phyloP scores from a whole-genome alignment of 2,329 filamentous ascomycete genomes.

The Juglanconis oblonga region DNA sequence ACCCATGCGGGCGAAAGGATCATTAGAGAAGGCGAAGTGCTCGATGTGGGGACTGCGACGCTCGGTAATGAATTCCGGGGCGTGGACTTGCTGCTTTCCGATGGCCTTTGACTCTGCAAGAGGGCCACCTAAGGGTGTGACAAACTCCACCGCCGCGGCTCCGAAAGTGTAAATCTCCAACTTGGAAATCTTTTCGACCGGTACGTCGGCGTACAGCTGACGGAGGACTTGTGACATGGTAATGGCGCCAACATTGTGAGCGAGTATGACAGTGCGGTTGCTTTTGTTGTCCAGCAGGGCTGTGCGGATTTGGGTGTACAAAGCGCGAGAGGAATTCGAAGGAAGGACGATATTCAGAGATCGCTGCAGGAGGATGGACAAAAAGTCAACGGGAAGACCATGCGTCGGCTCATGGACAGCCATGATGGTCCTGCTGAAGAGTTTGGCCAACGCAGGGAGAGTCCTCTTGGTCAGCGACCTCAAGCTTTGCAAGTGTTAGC shows the following conservation, averaged over 20 bases:
- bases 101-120: conserved; percentile 18
- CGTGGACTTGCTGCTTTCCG: conserved; percentile 14
- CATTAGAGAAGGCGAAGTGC: conserved; percentile 33
- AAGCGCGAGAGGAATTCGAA: conserved; percentile 25
- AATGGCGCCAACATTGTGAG: conserved; percentile 38
- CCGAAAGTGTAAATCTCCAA: conserved; percentile 45
- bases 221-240: conserved; percentile 33
- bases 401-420: conserved; percentile 49
- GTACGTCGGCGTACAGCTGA: conserved; percentile 36
- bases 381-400: conserved; percentile 51
- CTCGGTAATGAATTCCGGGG: conserved; percentile 19
- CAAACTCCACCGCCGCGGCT: conserved; percentile 35
- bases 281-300: conserved; percentile 32
- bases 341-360: conserved; percentile 26
- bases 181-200: conserved; percentile 32
- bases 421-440: conserved; percentile 40
- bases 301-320: conserved; percentile 35
- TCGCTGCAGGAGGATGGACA: conserved; percentile 33
- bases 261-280: conserved; percentile 35
- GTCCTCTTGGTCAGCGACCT: conserved; percentile 28
- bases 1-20: conserved; percentile 38
- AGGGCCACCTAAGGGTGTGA: conserved; percentile 29
- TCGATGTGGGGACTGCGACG: conserved; percentile 30
- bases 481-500: conserved; percentile 22
- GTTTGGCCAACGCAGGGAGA: conserved; percentile 31